Evolutionary conservation across 768 basidiomycete species (phyloP).

Genomic region (Pleurotus giganteus): DNA sequence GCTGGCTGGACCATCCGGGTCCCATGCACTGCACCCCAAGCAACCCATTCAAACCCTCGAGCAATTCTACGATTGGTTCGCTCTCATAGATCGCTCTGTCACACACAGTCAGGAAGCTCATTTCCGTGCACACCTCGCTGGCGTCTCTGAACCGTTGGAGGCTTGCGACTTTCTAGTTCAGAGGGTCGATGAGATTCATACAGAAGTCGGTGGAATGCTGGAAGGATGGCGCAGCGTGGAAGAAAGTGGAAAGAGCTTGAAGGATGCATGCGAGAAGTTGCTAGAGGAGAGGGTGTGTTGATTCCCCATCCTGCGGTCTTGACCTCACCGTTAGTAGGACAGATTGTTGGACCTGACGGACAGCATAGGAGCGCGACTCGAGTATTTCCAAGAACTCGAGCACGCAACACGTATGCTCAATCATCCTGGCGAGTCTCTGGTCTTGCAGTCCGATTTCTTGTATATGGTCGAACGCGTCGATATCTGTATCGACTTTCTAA

Average conservation of each 20-base stretch:
- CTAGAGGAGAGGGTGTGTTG: conserved; percentile 82
- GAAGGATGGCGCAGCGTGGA: conserved; percentile 87
- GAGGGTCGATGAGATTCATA: conserved; percentile 70
- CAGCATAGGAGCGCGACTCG: conserved; percentile 76
- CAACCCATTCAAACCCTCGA: conserved; percentile 86
- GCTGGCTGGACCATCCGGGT: neutral
- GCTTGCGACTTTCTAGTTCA: conserved; percentile 77
- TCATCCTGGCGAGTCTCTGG: conserved; percentile 88
- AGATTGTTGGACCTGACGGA: conserved; percentile 74
- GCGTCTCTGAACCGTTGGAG: conserved; percentile 70
- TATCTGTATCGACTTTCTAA: conserved; percentile 89
- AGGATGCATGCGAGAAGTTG: conserved; percentile 87
- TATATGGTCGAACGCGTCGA: conserved; percentile 97
- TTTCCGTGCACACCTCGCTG: conserved; percentile 81
- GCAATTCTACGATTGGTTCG: conserved; percentile 97
- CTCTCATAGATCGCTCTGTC: conserved; percentile 84
- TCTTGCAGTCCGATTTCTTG: conserved; percentile 87
- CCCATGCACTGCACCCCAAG: conserved; percentile 68
- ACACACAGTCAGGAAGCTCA: conserved; percentile 93
- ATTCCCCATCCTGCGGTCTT: no score
- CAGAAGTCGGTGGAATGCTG: conserved; percentile 77
- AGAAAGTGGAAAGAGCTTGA: conserved; percentile 86
- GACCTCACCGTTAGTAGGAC: no score
- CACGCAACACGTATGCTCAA: conserved; percentile 92
- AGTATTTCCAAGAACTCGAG: conserved; percentile 95